A percentile compares a stretch with the other conserved stretches of the same genome.
These are phyloP conservation scores for Pseudogymnoascus sp. DNA, from an alignment of 2,329 filamentous ascomycete species.

Conservation along the genomic window DNA sequence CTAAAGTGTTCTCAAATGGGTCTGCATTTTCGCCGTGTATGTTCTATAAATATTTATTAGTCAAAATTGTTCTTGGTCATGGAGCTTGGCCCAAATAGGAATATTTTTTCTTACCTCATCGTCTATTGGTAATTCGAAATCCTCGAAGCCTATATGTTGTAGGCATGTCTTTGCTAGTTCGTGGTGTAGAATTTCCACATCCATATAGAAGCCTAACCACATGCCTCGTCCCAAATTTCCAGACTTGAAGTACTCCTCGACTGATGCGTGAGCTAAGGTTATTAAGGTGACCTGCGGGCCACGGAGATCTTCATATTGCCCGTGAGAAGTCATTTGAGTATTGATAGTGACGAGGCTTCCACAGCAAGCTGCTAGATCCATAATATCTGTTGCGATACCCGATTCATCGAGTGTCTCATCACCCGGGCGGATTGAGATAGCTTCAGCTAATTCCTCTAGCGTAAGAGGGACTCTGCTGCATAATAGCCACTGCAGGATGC, in stretches of 20 bases:
- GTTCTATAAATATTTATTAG: not conserved
- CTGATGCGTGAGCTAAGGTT: constrained; percentile 11
- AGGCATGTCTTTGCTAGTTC: constrained; percentile 9
- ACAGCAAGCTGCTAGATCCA: constrained; percentile 10
- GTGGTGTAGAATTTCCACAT: not conserved
- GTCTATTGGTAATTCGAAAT: constrained; percentile 8
- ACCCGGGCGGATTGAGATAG: constrained; percentile 10
- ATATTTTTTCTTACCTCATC: not conserved
- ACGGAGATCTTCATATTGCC: not conserved
- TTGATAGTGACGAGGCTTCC: constrained; percentile 10
- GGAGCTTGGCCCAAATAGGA: not conserved
- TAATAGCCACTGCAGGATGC: constrained; percentile 12
- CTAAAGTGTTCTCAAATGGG: not conserved
- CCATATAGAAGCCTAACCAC: constrained; percentile 1
- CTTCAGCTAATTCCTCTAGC: constrained; percentile 13
- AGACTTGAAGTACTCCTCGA: constrained; percentile 14
- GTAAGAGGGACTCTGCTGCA: constrained; percentile 12
- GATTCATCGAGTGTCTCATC: constrained; percentile 10
- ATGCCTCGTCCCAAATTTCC: not conserved
- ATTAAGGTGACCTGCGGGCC: not conserved
- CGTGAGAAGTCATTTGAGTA: not conserved
- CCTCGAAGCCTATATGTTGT: constrained; percentile 11
- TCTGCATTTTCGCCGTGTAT: not conserved
- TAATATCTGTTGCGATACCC: constrained; percentile 11
- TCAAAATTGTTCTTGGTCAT: not conserved